A percentile compares a stretch with the other conserved stretches of the same genome.
These are phyloP conservation scores for Microthyrium microscopicum DNA, from an alignment of 2,329 filamentous ascomycete genomes.

Conservation along the genomic window DNA sequence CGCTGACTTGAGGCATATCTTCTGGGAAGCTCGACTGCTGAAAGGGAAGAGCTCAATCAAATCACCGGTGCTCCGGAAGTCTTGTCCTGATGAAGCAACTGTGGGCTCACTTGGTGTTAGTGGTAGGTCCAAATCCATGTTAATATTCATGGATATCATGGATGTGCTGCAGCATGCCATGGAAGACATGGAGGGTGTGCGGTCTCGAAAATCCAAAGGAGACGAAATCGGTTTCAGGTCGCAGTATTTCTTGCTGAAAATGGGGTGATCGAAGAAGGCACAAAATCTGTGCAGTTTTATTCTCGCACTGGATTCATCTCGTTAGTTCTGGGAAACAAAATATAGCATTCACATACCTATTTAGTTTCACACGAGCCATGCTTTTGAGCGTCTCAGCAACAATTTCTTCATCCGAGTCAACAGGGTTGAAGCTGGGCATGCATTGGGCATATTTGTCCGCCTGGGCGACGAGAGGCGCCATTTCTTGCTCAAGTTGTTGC, in stretches of 20 bases:
- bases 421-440: constrained; percentile 18
- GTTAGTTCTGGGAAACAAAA: not conserved
- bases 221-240: constrained; percentile 23
- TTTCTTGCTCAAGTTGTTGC: constrained; percentile 1
- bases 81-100: not conserved
- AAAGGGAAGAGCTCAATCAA: constrained; percentile 22
- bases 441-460: not conserved
- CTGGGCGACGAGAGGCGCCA: not conserved
- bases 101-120: not conserved
- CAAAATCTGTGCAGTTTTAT: constrained; percentile 36
- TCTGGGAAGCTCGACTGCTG: constrained; percentile 29
- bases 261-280: constrained; percentile 33
- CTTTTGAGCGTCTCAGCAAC: constrained; percentile 29
- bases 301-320: constrained; percentile 25
- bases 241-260: constrained; percentile 34
- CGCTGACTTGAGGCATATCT: constrained; percentile 32
- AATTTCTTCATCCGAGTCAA: constrained; percentile 24
- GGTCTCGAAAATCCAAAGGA: not conserved
- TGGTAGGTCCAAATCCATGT: too few species aligned
- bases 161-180: not conserved
- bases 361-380: constrained; percentile 34
- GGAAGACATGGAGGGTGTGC: too few species aligned
- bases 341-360: constrained; percentile 21
- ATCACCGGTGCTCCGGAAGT: not conserved
- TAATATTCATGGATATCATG: too few species aligned